Percentiles rank a stretch among this genome's conserved stretches.
Evolutionary conservation across 805 yeast genomes (phyloP).

Genomic region (Cyberlindnera suaveolens): DNA sequence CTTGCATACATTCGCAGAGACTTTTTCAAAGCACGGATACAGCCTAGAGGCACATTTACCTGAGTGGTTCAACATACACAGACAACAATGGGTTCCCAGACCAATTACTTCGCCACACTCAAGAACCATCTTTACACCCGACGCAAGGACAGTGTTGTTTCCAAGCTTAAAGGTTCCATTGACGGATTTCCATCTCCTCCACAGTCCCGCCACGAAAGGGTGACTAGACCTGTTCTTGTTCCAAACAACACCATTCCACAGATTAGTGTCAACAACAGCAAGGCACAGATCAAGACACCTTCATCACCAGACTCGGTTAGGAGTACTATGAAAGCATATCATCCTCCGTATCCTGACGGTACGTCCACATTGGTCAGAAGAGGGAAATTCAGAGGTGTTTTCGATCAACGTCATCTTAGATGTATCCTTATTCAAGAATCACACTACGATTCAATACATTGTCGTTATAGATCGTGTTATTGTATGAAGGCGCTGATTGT

Average conservation of each 20-base stretch:
- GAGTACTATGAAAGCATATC: too few relatives aligned
- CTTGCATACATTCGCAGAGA: too few relatives aligned
- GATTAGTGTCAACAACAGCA: neutral
- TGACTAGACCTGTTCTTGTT: neutral
- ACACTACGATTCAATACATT: neutral
- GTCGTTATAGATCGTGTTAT: conserved; percentile 9
- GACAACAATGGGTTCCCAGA: neutral
- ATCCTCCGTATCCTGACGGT: conserved; percentile 7
- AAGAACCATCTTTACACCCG: conserved; percentile 6
- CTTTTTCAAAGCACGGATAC: too few relatives aligned
- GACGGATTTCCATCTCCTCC: too few relatives aligned
- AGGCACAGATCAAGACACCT: neutral
- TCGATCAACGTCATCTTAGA: conserved; percentile 22
- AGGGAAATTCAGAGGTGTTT: conserved; percentile 25
- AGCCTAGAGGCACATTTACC: too few relatives aligned
- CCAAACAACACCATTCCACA: conserved; percentile 1
- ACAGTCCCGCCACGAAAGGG: too few relatives aligned
- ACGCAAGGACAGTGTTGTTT: neutral
- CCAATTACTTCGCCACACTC: conserved; percentile 6
- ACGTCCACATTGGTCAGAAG: conserved; percentile 14
- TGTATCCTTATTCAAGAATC: conserved; percentile 11
- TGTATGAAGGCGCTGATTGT: conserved; percentile 13
- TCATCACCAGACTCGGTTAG: neutral
- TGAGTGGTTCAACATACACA: too few relatives aligned
- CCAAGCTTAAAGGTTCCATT: too few relatives aligned